A percentile compares a stretch with the other conserved stretches of the same genome.
Conservation (phyloP, 108 stramenopile genomes). For the Nitzschia palea region DNA sequence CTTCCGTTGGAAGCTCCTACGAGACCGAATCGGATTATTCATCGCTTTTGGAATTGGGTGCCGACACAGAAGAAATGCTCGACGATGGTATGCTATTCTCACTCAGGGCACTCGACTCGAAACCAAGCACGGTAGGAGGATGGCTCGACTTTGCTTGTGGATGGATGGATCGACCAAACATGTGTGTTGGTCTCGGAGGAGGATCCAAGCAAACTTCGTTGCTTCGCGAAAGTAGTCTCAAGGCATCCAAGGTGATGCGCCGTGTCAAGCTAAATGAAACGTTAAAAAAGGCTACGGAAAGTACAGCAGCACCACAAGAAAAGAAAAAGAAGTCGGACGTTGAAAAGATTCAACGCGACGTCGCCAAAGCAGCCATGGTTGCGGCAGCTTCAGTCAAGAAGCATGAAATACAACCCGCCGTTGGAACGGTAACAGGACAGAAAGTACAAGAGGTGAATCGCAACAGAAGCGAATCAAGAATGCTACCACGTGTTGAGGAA, state of each 20-base stretch:
- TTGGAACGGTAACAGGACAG: not conserved
- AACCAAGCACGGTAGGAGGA: conserved; percentile 10
- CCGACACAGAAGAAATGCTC: conserved; percentile 3
- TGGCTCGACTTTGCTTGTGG: conserved; percentile 29
- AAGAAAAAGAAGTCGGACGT: not conserved
- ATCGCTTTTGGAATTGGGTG: conserved; percentile 1
- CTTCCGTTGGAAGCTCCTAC: conserved; percentile 1
- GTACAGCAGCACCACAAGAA: not conserved
- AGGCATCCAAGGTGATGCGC: not conserved
- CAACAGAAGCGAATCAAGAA: not conserved
- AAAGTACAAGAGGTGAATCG: not conserved
- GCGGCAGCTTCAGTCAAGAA: not conserved
- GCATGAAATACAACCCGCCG: conserved; percentile 3
- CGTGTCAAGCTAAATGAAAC: conserved; percentile 5
- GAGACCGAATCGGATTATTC: conserved; percentile 11
- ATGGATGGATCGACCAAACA: conserved; percentile 26
- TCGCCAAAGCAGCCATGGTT: not conserved
- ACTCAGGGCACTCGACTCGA: conserved; percentile 5
- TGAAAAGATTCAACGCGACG: not conserved
- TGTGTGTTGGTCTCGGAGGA: not conserved
- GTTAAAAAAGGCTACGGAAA: not conserved
- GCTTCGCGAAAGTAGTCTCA: conserved; percentile 27
- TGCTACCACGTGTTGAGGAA: not conserved
- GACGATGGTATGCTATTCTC: conserved; percentile 8
- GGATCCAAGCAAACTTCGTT: conserved; percentile 20